Base-by-base conservation (phyloP, 257 asterid genomes). In the Pogostemon cablin region DNA sequence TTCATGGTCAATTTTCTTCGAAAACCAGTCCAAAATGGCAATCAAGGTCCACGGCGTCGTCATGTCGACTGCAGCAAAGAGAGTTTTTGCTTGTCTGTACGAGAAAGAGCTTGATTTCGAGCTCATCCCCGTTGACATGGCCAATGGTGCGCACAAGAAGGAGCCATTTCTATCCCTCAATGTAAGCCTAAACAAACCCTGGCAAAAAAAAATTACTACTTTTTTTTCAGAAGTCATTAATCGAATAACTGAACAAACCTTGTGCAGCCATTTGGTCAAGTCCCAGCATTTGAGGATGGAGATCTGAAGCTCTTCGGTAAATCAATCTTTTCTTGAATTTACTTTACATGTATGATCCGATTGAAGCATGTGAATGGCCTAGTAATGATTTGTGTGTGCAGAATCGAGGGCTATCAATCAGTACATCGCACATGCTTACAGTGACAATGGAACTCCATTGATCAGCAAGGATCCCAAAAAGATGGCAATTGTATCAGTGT, bases 381-480 rank as follows among this genome's bases (percentile, higher is more conserved):
- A 38, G 39, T 44, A 3, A 44, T 67, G 40, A 69, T 32, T 67
- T 55, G 72, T 32, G 38, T 43, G 38, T 64, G 75, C 89, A 87
- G 96, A 91, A 75, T 89, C 97, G 0, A 84, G 97, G 83, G 96
- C 93, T 5, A 83, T 89, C 34, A 77, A 55, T 40, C 75, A 61
- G 41, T 87, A 91, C 77, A 64, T 87, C 9, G 79, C 81, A 2
- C 78, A 78, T 4, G 52, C 81, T 4, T 89, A 87, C 60, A 71
- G 81, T n/a, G 78, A 77, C 70, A 79, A 81, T 56, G 95, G 95
- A 44, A 79, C 79, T 25, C 81, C 75, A 2, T 38, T 87, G 62
- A 41, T 71, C 6, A 56, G 41, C 60, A 15, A 63, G 9, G 90
- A 89, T 53, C 79, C 86, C 3, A 87, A 82, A 71, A 76, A 80